phyloP scores from a whole-genome alignment of 306 rosid genomes.

The Fragaria iinumae region DNA sequence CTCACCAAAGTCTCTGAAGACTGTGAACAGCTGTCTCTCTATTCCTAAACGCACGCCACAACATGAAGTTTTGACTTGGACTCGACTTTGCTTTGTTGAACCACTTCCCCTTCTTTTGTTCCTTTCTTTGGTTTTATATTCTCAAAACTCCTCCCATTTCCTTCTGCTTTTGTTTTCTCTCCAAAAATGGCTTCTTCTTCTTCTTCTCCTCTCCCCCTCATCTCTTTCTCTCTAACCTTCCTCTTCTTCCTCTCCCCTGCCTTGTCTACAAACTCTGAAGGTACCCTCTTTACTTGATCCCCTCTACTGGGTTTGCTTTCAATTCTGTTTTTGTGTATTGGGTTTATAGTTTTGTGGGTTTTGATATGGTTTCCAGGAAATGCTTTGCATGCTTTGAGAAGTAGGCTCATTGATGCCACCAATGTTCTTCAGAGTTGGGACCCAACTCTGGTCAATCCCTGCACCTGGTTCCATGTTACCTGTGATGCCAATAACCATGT shows the following conservation, averaged over 20 bases:
- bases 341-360: neutral
- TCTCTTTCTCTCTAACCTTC: slow-evolving; percentile 25
- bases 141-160: neutral
- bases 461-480: slow-evolving; percentile 97
- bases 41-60: neutral
- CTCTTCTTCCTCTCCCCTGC: slow-evolving; percentile 35
- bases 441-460: slow-evolving; percentile 97
- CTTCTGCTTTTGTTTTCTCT: slow-evolving; percentile 9
- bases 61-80: slow-evolving; percentile 34
- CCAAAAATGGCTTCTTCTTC: slow-evolving; percentile 33
- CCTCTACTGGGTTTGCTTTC: slow-evolving; percentile 18
- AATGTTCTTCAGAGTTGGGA: slow-evolving; percentile 95
- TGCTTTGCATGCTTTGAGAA: slow-evolving; percentile 79
- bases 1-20: neutral
- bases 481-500: slow-evolving; percentile 78
- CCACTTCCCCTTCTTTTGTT: neutral
- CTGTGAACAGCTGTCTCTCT: neutral
- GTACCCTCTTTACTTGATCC: slow-evolving; percentile 20
- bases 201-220: slow-evolving; percentile 20
- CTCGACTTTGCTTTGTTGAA: slow-evolving; percentile 5
- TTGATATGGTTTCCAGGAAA: slow-evolving; percentile 45
- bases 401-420: slow-evolving; percentile 65
- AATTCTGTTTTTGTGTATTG: slow-evolving; percentile 7
- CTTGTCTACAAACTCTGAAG: slow-evolving; percentile 49
- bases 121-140: neutral